Evolutionary conservation across 805 yeast species (phyloP).

Genomic region (Wickerhamiella musiphila): DNA sequence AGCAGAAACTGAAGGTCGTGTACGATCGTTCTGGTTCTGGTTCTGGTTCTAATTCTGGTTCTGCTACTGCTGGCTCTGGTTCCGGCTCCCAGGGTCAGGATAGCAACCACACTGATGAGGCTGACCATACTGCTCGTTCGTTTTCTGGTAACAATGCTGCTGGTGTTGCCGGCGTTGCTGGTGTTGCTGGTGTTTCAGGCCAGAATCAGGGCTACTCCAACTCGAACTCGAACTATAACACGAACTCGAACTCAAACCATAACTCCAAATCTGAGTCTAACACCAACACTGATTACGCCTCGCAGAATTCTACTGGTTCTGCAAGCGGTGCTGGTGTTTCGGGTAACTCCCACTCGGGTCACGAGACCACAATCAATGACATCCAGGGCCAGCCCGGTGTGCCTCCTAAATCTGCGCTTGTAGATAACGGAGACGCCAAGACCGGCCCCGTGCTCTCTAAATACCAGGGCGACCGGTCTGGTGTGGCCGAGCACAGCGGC

Average conservation of each 20-base stretch:
- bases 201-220: background rate
- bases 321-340: background rate
- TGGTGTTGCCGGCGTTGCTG: slow-evolving; percentile 2
- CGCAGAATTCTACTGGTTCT: background rate
- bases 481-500: slow-evolving; percentile 3
- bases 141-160: background rate
- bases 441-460: slow-evolving; percentile 14
- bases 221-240: background rate
- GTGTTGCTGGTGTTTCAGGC: slow-evolving; percentile 19
- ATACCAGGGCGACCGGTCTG: background rate
- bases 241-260: too few species aligned
- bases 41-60: slow-evolving; percentile 6
- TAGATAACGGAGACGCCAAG: slow-evolving; percentile 14
- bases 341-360: slow-evolving; percentile 1
- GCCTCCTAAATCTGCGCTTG: slow-evolving; percentile 14
- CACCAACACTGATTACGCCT: background rate
- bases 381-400: slow-evolving; percentile 15
- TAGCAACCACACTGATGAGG: too few species aligned
- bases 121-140: slow-evolving; percentile 2
- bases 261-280: too few species aligned
- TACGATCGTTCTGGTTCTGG: slow-evolving; percentile 2
- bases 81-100: too few species aligned
- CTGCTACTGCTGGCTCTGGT: background rate
- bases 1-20: slow-evolving; percentile 50
- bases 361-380: slow-evolving; percentile 11